Percentiles rank a stretch among this genome's conserved stretches.
phyloP scores from a whole-genome alignment of 352 stramenopile species.

The Phytophthora cajani region DNA sequence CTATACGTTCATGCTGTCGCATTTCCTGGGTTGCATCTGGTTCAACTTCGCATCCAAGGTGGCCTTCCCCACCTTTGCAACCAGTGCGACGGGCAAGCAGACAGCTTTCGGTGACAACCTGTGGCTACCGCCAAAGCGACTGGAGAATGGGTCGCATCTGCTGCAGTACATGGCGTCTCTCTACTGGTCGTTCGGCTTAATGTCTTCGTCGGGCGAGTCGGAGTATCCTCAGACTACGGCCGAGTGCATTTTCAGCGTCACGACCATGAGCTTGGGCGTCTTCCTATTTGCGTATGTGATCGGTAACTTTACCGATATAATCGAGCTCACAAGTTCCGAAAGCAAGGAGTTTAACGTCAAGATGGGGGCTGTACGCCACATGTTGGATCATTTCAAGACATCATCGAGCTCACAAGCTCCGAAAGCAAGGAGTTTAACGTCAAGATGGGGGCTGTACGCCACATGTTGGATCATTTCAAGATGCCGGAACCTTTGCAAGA shows the following conservation, averaged over 20 bases:
- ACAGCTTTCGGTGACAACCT: not conserved
- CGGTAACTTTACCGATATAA: constrained; percentile 57
- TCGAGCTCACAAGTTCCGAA: constrained; percentile 51
- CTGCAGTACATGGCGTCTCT: constrained; percentile 47
- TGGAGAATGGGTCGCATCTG: constrained; percentile 21
- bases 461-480: constrained; percentile 55
- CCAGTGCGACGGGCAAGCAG: not conserved
- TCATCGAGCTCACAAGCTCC: constrained; percentile 47
- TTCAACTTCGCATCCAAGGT: not conserved
- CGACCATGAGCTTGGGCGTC: constrained; percentile 43
- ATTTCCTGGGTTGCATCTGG: not conserved
- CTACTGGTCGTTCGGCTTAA: constrained; percentile 60
- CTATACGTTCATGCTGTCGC: constrained; percentile 2
- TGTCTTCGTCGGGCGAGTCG: constrained; percentile 49
- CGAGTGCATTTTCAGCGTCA: constrained; percentile 51
- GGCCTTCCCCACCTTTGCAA: not conserved
- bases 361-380: constrained; percentile 47
- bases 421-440: constrained; percentile 62
- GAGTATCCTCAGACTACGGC: constrained; percentile 40
- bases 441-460: constrained; percentile 50
- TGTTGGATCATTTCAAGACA: too few relatives aligned
- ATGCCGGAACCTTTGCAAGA: constrained; percentile 43
- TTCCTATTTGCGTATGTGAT: constrained; percentile 58
- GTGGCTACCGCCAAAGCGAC: not conserved
- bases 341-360: constrained; percentile 61